Evolutionary conservation across 2,329 filamentous ascomycete species (phyloP).

Genomic region (Stagonosporopsis rhizophila): DNA sequence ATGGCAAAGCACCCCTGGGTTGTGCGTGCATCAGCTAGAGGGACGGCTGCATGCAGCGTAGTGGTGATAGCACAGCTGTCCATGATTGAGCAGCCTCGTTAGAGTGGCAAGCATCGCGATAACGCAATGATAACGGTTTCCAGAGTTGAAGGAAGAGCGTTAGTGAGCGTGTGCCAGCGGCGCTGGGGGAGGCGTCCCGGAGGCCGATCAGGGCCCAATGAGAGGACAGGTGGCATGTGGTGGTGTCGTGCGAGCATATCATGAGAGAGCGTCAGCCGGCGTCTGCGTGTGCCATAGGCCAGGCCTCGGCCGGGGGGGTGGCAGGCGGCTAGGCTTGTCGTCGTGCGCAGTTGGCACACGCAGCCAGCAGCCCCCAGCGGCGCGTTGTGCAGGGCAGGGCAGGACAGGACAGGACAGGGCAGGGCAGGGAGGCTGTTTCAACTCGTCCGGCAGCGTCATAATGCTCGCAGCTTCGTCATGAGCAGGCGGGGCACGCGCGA

Average conservation of each 20-base stretch:
- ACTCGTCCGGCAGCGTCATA: slow-evolving; percentile 24
- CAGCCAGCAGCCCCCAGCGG: slow-evolving; percentile 21
- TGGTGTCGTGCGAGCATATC: slow-evolving; percentile 12
- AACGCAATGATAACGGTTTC: slow-evolving; percentile 30
- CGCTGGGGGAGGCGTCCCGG: slow-evolving; percentile 15
- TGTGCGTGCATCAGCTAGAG: slow-evolving; percentile 15
- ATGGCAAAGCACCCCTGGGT: slow-evolving; percentile 35
- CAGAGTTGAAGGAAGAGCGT: slow-evolving; percentile 19
- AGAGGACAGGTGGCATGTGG: slow-evolving; percentile 35
- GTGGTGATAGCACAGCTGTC: slow-evolving; percentile 8
- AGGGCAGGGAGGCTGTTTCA: slow-evolving; percentile 38
- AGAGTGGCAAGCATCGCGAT: slow-evolving; percentile 33
- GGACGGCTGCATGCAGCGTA: slow-evolving; percentile 14
- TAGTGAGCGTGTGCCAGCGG: neutral
- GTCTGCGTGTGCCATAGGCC: slow-evolving; percentile 22
- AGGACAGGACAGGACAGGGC: no score
- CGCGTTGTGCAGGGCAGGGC: slow-evolving; percentile 18
- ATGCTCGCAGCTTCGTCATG: slow-evolving; percentile 24
- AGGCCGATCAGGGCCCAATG: slow-evolving; percentile 24
- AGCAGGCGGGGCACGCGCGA: slow-evolving; percentile 15
- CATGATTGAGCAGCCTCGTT: slow-evolving; percentile 13
- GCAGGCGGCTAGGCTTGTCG: slow-evolving; percentile 18
- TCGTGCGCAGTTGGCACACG: slow-evolving; percentile 24
- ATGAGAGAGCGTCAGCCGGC: slow-evolving; percentile 23
- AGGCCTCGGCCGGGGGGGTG: slow-evolving; percentile 13